Evolutionary conservation across 2,329 filamentous ascomycete genomes (phyloP).

Genomic region (Dothistroma pini): DNA sequence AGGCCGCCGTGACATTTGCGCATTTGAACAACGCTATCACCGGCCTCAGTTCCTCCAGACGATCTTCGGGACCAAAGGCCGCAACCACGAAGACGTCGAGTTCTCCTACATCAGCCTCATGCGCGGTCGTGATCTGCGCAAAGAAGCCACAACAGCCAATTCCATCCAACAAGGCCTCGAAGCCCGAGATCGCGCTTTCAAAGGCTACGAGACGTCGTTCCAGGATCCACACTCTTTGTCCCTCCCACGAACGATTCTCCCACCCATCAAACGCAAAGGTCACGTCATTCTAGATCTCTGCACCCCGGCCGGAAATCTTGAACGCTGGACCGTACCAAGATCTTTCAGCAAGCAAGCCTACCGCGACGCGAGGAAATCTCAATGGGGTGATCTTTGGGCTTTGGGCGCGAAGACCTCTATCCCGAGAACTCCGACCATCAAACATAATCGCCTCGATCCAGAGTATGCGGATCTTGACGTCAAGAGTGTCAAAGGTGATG

Average conservation of each 20-base stretch:
- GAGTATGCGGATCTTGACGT: slow-evolving; percentile 13
- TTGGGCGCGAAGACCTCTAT: slow-evolving; percentile 86
- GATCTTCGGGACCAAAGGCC: slow-evolving; percentile 63
- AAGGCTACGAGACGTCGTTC: slow-evolving; percentile 59
- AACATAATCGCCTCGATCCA: slow-evolving; percentile 7
- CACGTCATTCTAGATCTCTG: slow-evolving; percentile 90
- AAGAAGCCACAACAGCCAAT: background rate
- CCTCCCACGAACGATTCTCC: slow-evolving; percentile 73
- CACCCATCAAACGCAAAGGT: slow-evolving; percentile 80
- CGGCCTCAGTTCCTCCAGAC: slow-evolving; percentile 77
- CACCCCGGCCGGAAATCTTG: slow-evolving; percentile 77
- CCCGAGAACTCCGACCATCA: slow-evolving; percentile 41
- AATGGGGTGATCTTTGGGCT: slow-evolving; percentile 94
- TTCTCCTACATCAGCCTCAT: slow-evolving; percentile 88
- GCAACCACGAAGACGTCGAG: slow-evolving; percentile 84
- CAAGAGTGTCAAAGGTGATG: slow-evolving; percentile 19
- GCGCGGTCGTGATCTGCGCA: slow-evolving; percentile 63
- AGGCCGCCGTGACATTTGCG: slow-evolving; percentile 85
- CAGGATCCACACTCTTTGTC: slow-evolving; percentile 51
- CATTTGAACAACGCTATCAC: slow-evolving; percentile 84
- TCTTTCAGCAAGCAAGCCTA: slow-evolving; percentile 79
- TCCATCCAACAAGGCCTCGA: slow-evolving; percentile 48
- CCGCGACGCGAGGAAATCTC: slow-evolving; percentile 83
- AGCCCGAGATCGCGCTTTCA: slow-evolving; percentile 65
- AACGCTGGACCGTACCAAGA: slow-evolving; percentile 89